phyloP scores from a whole-genome alignment of 805 yeast genomes.

The Metschnikowia santaceciliae region DNA sequence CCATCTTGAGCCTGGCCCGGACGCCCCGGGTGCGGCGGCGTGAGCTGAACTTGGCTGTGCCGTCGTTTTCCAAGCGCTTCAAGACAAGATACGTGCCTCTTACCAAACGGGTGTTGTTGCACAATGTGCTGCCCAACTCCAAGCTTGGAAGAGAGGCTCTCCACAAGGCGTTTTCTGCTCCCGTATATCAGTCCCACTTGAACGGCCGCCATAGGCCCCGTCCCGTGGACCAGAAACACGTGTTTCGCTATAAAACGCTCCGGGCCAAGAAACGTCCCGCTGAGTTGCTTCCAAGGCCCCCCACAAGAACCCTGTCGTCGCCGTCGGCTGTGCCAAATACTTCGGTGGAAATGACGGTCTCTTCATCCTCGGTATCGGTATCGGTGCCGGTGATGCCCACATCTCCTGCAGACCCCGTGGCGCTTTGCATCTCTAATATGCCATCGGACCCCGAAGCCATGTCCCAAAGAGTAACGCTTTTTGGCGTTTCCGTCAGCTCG shows the following conservation, averaged over 20 bases:
- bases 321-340: too few relatives aligned
- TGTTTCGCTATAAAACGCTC: slow-evolving; percentile 1
- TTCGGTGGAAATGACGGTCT: neutral
- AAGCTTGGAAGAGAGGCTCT: neutral
- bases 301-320: neutral
- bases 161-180: neutral
- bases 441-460: neutral
- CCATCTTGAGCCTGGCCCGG: slow-evolving; percentile 8
- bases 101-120: neutral
- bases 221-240: neutral
- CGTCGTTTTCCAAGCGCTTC: neutral
- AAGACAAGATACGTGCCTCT: slow-evolving; percentile 11
- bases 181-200: neutral
- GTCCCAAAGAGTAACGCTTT: neutral
- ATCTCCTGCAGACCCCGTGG: neutral
- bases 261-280: neutral
- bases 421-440: neutral
- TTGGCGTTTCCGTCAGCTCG: neutral
- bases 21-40: slow-evolving; percentile 5
- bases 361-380: neutral
- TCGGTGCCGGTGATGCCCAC: neutral
- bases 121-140: neutral
- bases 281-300: slow-evolving; percentile 1
- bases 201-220: neutral
- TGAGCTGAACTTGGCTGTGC: slow-evolving; percentile 1